phyloP scores from a whole-genome alignment of 345 rosid species.

The Ricinus communis region DNA sequence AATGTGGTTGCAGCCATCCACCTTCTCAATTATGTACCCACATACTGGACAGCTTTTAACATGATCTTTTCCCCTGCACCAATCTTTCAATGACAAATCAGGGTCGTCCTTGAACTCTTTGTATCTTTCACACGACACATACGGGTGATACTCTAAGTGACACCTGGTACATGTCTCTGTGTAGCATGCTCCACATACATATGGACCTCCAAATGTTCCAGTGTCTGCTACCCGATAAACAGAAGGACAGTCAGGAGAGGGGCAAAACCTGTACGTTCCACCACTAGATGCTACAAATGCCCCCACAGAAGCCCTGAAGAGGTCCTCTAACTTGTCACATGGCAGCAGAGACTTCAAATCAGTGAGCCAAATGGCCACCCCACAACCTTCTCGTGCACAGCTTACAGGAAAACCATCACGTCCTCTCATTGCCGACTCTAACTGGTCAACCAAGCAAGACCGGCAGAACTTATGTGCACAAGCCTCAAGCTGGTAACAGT shows the following conservation, averaged over 20 bases:
- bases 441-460: conserved; percentile 48
- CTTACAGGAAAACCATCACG: conserved; percentile 63
- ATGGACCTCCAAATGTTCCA: conserved; percentile 42
- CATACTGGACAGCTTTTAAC: conserved; percentile 77
- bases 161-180: conserved; percentile 70
- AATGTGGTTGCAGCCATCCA: conserved; percentile 81
- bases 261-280: conserved; percentile 68
- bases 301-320: conserved; percentile 70
- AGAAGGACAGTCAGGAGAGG: conserved; percentile 87
- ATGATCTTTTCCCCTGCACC: conserved; percentile 68
- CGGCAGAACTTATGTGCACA: conserved; percentile 73
- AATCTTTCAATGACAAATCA: conserved; percentile 69
- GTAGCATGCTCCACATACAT: conserved; percentile 71
- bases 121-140: conserved; percentile 69
- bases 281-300: conserved; percentile 62
- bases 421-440: conserved; percentile 28
- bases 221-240: conserved; percentile 56
- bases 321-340: conserved; percentile 70
- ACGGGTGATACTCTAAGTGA: conserved; percentile 77
- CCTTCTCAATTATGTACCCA: conserved; percentile 68
- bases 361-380: conserved; percentile 45
- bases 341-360: conserved; percentile 64
- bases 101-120: conserved; percentile 72
- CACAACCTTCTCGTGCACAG: conserved; percentile 55
- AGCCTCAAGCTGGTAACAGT: conserved; percentile 69